These are phyloP conservation scores for Ustilago bromivora DNA, from an alignment of 1,284 basidiomycete genomes.

Conservation along the genomic window DNA sequence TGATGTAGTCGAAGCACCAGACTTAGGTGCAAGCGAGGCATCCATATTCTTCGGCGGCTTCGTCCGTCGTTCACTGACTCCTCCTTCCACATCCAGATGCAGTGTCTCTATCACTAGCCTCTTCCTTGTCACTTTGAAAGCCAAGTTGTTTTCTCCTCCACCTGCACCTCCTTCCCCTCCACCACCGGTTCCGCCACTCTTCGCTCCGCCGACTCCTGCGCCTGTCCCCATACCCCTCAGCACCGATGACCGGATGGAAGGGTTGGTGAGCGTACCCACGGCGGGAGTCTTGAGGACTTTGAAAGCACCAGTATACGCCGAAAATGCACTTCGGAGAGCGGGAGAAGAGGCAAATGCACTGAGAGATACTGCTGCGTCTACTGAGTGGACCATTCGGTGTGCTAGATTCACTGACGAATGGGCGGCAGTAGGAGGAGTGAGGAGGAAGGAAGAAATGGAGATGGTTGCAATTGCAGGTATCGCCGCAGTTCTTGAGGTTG, in stretches of 20 bases:
- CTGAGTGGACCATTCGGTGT: constrained; percentile 49
- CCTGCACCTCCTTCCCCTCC: constrained; percentile 73
- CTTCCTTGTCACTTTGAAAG: constrained; percentile 91
- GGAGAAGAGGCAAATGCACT: constrained; percentile 55
- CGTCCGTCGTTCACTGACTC: constrained; percentile 79
- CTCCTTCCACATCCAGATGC: constrained; percentile 91
- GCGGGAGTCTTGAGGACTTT: constrained; percentile 58
- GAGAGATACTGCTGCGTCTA: constrained; percentile 55
- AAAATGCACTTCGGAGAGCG: constrained; percentile 44
- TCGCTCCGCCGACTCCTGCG: constrained; percentile 8
- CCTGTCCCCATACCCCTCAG: constrained; percentile 63
- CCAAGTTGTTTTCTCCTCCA: constrained; percentile 84
- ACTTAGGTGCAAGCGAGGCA: background rate
- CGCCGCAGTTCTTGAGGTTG: background rate
- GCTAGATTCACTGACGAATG: constrained; percentile 10
- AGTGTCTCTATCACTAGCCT: constrained; percentile 89
- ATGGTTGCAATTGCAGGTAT: constrained; percentile 52
- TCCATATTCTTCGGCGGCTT: constrained; percentile 45
- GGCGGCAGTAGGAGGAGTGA: constrained; percentile 5
- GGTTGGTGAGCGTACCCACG: constrained; percentile 58
- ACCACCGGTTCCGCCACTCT: constrained; percentile 9
- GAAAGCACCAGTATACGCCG: constrained; percentile 59
- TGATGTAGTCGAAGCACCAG: background rate
- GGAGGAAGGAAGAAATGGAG: constrained; percentile 46
- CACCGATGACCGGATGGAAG: constrained; percentile 54